These are phyloP conservation scores for Dillenia suffruticosa DNA, from an alignment of 164 flowering plant species.

Conservation along the genomic window DNA sequence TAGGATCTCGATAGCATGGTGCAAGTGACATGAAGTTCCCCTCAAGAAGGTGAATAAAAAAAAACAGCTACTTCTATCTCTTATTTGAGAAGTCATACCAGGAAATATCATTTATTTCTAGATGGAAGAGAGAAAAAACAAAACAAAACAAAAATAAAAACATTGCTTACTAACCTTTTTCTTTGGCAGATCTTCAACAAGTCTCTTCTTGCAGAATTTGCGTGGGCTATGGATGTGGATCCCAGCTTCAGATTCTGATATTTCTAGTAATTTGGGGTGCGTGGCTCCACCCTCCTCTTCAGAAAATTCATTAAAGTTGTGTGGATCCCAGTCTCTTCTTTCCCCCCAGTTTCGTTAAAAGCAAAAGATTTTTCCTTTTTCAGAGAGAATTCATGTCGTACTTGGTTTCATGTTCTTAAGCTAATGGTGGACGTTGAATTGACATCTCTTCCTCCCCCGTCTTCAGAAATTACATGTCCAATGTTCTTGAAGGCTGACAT, in stretches of 20 bases:
- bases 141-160: background rate
- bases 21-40: slow-evolving; percentile 97
- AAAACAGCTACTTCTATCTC: background rate
- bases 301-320: no score
- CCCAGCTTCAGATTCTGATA: slow-evolving; percentile 85
- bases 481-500: slow-evolving; percentile 2
- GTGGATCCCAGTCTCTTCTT: background rate
- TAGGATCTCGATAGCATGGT: slow-evolving; percentile 97
- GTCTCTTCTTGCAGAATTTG: slow-evolving; percentile 84
- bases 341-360: background rate
- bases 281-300: background rate
- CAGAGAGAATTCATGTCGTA: slow-evolving; percentile 7
- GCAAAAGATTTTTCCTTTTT: background rate
- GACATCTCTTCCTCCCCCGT: background rate
- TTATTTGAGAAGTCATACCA: no score
- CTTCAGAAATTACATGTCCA: no score
- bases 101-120: no score
- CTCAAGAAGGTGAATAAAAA: slow-evolving; percentile 86
- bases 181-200: slow-evolving; percentile 77
- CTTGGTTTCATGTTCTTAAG: slow-evolving; percentile 1
- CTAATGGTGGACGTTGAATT: background rate
- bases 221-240: slow-evolving; percentile 99
- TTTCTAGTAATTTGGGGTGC: background rate
- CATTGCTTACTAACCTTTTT: background rate
- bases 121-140: no score